Evolutionary conservation across 345 rosid species (phyloP).

Genomic region (Zanthoxylum bungeanum): DNA sequence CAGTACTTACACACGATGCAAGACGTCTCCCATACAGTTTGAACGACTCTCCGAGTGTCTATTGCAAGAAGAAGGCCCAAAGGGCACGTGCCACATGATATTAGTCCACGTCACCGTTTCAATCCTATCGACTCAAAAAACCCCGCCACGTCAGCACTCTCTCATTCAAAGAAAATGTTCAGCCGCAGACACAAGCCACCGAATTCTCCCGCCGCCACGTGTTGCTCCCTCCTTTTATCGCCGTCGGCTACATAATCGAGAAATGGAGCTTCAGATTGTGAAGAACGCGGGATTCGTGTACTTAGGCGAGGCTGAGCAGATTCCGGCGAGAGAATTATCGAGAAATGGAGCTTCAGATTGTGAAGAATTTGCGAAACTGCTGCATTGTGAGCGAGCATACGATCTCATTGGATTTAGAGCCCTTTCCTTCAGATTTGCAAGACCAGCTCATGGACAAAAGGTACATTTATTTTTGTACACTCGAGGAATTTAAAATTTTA

Average conservation of each 20-base stretch:
- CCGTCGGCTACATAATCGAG: slow-evolving; percentile 20
- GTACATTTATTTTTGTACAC: slow-evolving; percentile 25
- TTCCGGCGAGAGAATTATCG: slow-evolving; percentile 73
- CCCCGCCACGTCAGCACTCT: slow-evolving; percentile 14
- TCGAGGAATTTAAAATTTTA: too few relatives aligned
- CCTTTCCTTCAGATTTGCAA: slow-evolving; percentile 72
- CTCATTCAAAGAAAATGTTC: background rate
- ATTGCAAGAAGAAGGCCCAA: slow-evolving; percentile 1
- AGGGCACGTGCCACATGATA: too few relatives aligned
- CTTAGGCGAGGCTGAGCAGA: slow-evolving; percentile 88
- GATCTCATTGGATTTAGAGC: slow-evolving; percentile 72
- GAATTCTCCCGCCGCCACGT: slow-evolving; percentile 35
- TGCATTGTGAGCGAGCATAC: slow-evolving; percentile 52
- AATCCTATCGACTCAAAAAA: background rate
- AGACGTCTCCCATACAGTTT: background rate
- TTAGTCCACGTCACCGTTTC: background rate
- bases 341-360: slow-evolving; percentile 72
- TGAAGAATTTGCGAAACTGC: slow-evolving; percentile 54
- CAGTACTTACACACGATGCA: background rate
- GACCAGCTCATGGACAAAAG: slow-evolving; percentile 55
- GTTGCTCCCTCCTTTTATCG: slow-evolving; percentile 43
- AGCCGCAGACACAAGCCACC: background rate
- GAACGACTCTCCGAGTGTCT: background rate
- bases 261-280: too few relatives aligned
- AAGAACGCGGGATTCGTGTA: slow-evolving; percentile 75